Conservation (phyloP, 306 rosid species). For the Cyamopsis tetragonoloba region DNA sequence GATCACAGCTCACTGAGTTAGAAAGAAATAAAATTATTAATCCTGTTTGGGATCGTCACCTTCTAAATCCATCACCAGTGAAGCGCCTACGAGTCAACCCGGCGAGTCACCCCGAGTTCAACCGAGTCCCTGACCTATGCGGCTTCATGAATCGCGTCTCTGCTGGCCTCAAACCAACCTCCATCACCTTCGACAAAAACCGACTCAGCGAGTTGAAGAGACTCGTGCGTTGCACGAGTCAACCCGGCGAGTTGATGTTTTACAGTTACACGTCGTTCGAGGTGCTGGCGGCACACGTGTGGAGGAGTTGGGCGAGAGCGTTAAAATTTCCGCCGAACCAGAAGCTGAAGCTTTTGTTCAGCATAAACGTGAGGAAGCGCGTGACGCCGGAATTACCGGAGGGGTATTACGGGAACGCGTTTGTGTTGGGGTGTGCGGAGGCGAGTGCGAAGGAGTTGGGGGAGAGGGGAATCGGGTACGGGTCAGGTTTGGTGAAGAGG, state of each 20-base stretch:
- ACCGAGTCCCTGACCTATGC: conserved; percentile 58
- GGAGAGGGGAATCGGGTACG: conserved; percentile 52
- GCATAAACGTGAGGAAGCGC: conserved; percentile 67
- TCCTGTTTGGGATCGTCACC: conserved; percentile 76
- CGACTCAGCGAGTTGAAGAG: conserved; percentile 39
- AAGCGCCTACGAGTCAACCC: neutral
- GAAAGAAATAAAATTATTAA: too few relatives aligned
- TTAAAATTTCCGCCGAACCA: conserved; percentile 63
- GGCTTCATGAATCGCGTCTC: conserved; percentile 58
- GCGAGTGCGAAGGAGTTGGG: conserved; percentile 48
- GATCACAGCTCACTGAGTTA: too few relatives aligned
- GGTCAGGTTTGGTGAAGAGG: conserved; percentile 44
- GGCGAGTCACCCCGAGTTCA: conserved; percentile 42
- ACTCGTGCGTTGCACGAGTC: conserved; percentile 32
- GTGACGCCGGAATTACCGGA: conserved; percentile 62
- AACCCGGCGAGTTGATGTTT: conserved; percentile 8
- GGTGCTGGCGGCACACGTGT: conserved; percentile 72
- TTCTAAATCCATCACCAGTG: conserved; percentile 21
- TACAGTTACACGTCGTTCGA: conserved; percentile 79
- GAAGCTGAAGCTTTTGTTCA: conserved; percentile 56
- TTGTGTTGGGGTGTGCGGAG: conserved; percentile 74
- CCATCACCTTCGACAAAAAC: conserved; percentile 36
- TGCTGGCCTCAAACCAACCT: conserved; percentile 53
- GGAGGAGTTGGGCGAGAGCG: conserved; percentile 92
- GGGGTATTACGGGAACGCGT: conserved; percentile 88